These are phyloP conservation scores for Populus pruinosa DNA, from an alignment of 345 rosid species.

Conservation along the genomic window DNA sequence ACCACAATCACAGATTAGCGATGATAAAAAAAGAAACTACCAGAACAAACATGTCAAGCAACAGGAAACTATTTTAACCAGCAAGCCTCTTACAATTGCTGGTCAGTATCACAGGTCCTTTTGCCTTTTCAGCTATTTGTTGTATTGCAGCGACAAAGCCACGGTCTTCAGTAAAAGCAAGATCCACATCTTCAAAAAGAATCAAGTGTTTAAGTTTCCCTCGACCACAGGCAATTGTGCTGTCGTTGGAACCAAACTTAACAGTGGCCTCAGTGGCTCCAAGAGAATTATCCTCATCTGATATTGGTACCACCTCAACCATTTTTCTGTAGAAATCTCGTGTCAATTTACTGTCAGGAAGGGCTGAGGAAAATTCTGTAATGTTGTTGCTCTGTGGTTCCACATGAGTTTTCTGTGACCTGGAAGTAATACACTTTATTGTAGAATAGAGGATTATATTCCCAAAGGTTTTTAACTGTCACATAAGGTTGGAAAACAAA, in stretches of 20 bases:
- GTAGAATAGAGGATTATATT: conserved; percentile 10
- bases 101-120: conserved; percentile 85
- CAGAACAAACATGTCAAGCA: conserved; percentile 4
- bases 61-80: conserved; percentile 11
- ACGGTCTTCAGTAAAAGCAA: conserved; percentile 79
- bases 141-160: conserved; percentile 81
- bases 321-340: conserved; percentile 29
- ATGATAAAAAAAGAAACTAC: conserved; percentile 1
- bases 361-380: conserved; percentile 17
- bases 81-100: conserved; percentile 58
- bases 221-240: conserved; percentile 24
- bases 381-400: conserved; percentile 30
- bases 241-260: conserved; percentile 29
- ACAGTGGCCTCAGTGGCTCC: conserved; percentile 27
- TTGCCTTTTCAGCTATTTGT: conserved; percentile 84
- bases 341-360: conserved; percentile 29
- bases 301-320: conserved; percentile 32
- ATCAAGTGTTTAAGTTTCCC: conserved; percentile 59
- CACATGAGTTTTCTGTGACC: conserved; percentile 55
- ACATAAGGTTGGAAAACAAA: conserved; percentile 14
- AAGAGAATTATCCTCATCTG: conserved; percentile 31
- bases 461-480: conserved; percentile 1
- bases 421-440: conserved; percentile 26
- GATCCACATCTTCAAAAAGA: conserved; percentile 93
- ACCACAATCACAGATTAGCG: conserved; percentile 17